Base-by-base conservation (phyloP, 768 basidiomycete genomes). In the Mycena belliarum region DNA sequence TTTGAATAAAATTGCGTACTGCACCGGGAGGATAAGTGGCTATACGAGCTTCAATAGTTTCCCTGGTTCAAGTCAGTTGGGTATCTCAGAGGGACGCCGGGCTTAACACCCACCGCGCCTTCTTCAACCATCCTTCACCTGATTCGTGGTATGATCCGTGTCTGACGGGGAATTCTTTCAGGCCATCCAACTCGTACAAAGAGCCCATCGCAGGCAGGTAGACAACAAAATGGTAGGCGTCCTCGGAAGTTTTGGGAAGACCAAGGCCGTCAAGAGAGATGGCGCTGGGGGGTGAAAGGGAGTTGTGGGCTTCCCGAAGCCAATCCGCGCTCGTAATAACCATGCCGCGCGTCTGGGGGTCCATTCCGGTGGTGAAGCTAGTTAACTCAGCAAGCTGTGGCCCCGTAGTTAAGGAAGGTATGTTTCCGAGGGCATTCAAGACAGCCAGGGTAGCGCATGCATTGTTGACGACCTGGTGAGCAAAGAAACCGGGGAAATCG, bases 401-500 rank as follows among this genome's bases (percentile, higher is more conserved):
- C 9, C 91, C 89, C 60, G 79, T 79, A 44, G 78, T 72, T 9
- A 91, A 76, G 3, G 79, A 79, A 3, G 85, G 83, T 50, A 93
- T 87, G 70, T 93, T 94, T 57, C 89, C 90, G 21, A 96, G 81
- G 26, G 91, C 93, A 68, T 98, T 97, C 57, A 97, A 75, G 32
- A 96, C 93, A 6, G 95, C 95, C 29, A 97, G 76, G n/a, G 95
- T 96, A 16, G 93, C 96, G 66, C 96, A 99, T 5, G 95, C 93
- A 65, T 98, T 99, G 74, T 95, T 94, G 64, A 97, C 93, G 49
- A 93, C 92, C 73, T 87, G 93, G 65, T 93, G 90, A 2, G 95
- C 94, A 68, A 97, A 98, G 74, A 93, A 94, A 14, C 93, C 92
- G 4, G 89, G 78, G 63, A 94, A 95, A 18, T 86, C 84, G 44